Base-by-base conservation (phyloP, 1,284 basidiomycete genomes). In the Abortiporus biennis region DNA sequence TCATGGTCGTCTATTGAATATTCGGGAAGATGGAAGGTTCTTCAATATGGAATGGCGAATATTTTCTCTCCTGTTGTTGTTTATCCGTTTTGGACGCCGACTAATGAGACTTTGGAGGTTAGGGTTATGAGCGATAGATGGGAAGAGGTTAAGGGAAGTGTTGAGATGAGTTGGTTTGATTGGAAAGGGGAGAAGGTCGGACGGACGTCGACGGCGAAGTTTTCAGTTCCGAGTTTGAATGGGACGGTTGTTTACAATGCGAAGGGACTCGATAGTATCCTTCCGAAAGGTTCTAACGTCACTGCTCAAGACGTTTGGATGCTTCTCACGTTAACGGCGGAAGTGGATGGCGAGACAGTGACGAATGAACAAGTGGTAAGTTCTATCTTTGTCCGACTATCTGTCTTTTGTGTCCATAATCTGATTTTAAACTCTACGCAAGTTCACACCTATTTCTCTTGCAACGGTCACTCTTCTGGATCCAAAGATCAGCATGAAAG, bases 1-100 rank as follows among this genome's bases (percentile, higher is more conserved):
- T 74, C 69, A 50, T 81, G 78, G 78, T 69, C 74, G 4, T 65
- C 68, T 25, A 67, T 81, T 51, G 78, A 82, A 53, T 78, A 76
- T 50, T 76, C 71, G 2, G 78, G 78, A 1, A 56, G 78, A 24
- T 81, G 78, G 79, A 81, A 82, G 57, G 71, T 77, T 3, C 59
- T 76, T 42, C 68, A 79, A 44, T 80, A 82, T 50, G 70, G 64
- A 3, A 56, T 76, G 47, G 60, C 69, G 5, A 59, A 56, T 16
- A 64, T 67, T 4, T 80, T 72, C 54, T 61, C 69, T 0, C 71
- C 74, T 2, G 58, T 81, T 6, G 62, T 66, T 35, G 67, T 76
- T 45, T 74, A 72, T 45, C 71, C 76, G 11, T 78, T 80, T 59
- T 76, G 71, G 71, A 72, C 68, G 20, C 62, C 69, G 1, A 60